Evolutionary conservation across 2,329 filamentous ascomycete species (phyloP).

Genomic region (Orbilia ellipsospora): DNA sequence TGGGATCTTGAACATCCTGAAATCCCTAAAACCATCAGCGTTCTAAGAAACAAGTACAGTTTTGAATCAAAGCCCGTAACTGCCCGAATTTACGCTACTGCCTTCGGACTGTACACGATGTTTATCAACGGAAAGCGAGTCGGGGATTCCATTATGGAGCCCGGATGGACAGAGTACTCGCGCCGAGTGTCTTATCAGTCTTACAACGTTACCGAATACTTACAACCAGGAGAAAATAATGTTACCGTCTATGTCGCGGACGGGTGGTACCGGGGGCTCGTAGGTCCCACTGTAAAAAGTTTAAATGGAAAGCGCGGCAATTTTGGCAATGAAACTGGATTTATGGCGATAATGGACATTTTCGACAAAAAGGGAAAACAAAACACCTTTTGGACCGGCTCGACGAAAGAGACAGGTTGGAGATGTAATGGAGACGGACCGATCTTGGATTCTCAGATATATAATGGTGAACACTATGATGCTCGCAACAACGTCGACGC

Average conservation of each 20-base stretch:
- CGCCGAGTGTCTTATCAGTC: slow-evolving; percentile 20
- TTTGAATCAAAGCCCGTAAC: slow-evolving; percentile 4
- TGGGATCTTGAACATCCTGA: slow-evolving; percentile 26
- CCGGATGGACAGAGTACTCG: slow-evolving; percentile 25
- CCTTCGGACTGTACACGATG: slow-evolving; percentile 20
- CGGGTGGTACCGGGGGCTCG: slow-evolving; percentile 26
- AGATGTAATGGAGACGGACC: slow-evolving; percentile 12
- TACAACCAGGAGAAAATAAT: slow-evolving; percentile 13
- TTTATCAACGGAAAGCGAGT: slow-evolving; percentile 21
- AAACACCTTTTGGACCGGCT: slow-evolving; percentile 21
- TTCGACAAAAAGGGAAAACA: slow-evolving; percentile 2
- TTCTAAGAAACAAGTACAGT: slow-evolving; percentile 14
- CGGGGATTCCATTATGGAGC: slow-evolving; percentile 33
- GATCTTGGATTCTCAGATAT: slow-evolving; percentile 23
- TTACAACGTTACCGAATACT: slow-evolving; percentile 19
- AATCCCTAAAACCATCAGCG: slow-evolving; percentile 5
- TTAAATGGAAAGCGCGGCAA: slow-evolving; percentile 3
- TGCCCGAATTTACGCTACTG: slow-evolving; percentile 22
- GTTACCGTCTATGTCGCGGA: slow-evolving; percentile 20
- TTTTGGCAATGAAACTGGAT: slow-evolving; percentile 29
- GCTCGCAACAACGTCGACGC: slow-evolving; percentile 1
- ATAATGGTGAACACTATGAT: slow-evolving; percentile 28
- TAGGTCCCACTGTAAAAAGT: slow-evolving; percentile 57
- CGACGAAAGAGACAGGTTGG: slow-evolving; percentile 25
- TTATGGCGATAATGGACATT: slow-evolving; percentile 23